These are phyloP conservation scores for Lactarius vividus DNA, from an alignment of 768 basidiomycete species.

Conservation along the genomic window DNA sequence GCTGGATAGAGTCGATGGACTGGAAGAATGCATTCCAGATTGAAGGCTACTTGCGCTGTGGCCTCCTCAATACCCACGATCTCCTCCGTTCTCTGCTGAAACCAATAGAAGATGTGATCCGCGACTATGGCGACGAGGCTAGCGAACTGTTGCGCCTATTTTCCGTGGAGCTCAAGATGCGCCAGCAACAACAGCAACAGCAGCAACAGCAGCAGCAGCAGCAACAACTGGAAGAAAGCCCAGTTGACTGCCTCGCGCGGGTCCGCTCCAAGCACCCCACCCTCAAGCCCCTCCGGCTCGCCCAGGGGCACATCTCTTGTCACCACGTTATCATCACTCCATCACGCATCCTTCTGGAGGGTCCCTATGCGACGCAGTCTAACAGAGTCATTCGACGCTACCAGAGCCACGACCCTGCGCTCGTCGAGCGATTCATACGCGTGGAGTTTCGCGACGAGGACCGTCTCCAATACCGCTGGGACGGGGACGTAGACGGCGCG, in stretches of 20 bases:
- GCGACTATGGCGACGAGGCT: constrained; percentile 34
- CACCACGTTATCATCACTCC: constrained; percentile 77
- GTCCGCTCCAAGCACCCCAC: constrained; percentile 31
- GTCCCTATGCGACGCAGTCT: constrained; percentile 71
- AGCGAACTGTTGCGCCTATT: constrained; percentile 55
- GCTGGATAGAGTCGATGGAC: constrained; percentile 45
- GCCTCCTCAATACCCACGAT: constrained; percentile 58
- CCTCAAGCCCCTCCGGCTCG: constrained; percentile 28
- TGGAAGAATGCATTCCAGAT: constrained; percentile 79
- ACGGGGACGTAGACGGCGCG: constrained; percentile 57
- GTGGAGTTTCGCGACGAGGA: constrained; percentile 88
- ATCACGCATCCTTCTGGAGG: constrained; percentile 69
- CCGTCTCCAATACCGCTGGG: constrained; percentile 68
- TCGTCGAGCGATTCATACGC: constrained; percentile 69
- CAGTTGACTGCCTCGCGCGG: constrained; percentile 47
- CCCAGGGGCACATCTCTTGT: constrained; percentile 54
- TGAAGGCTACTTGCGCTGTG: constrained; percentile 64
- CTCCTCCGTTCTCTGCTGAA: constrained; percentile 44
- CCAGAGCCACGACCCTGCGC: constrained; percentile 34
- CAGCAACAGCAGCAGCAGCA: too few species aligned
- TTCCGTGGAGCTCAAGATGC: constrained; percentile 45
- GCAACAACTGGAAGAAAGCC: constrained; percentile 38
- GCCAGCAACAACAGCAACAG: constrained; percentile 26
- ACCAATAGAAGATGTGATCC: constrained; percentile 43
- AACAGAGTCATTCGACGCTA: constrained; percentile 79